A percentile compares a stretch with the other conserved stretches of the same genome.
Conservation (phyloP, 768 basidiomycete genomes). For the Amanita molliuscula region DNA sequence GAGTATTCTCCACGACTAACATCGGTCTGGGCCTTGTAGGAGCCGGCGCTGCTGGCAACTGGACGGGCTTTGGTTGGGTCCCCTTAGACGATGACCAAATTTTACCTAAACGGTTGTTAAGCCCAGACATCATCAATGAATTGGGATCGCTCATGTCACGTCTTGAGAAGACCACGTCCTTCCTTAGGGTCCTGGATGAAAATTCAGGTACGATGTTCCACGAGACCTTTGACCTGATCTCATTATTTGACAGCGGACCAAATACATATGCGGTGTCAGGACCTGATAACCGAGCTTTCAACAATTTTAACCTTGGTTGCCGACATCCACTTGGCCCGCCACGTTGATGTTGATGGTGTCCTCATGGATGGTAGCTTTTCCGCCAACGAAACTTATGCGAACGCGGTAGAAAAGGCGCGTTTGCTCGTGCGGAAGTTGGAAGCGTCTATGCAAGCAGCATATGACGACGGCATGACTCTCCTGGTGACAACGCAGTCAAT, state of each 20-base stretch:
- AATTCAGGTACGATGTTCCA: constrained; percentile 24
- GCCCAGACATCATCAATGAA: constrained; percentile 43
- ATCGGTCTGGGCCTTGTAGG: constrained; percentile 75
- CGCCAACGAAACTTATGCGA: constrained; percentile 42
- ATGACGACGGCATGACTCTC: constrained; percentile 58
- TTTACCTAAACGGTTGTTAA: constrained; percentile 36
- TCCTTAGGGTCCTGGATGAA: constrained; percentile 24
- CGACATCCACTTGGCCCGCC: constrained; percentile 69
- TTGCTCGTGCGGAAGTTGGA: constrained; percentile 62
- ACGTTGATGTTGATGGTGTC: constrained; percentile 77
- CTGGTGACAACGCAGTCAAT: constrained; percentile 49
- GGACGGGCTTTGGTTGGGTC: constrained; percentile 85
- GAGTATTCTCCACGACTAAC: constrained; percentile 48
- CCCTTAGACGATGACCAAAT: constrained; percentile 39
- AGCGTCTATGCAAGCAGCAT: constrained; percentile 57
- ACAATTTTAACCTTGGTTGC: constrained; percentile 48
- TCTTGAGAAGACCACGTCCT: constrained; percentile 36
- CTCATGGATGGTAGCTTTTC: constrained; percentile 34
- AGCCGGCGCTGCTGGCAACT: constrained; percentile 62
- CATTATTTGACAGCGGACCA: constrained; percentile 24
- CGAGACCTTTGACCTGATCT: not conserved
- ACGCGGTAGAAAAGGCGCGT: constrained; percentile 62
- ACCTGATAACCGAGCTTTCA: constrained; percentile 44
- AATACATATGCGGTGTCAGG: constrained; percentile 33
- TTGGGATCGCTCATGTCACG: constrained; percentile 35